Evolutionary conservation across 1,284 basidiomycete genomes (phyloP), one percentile per base, ranked within the genome.

Genomic region (Pterulicium gracile): DNA sequence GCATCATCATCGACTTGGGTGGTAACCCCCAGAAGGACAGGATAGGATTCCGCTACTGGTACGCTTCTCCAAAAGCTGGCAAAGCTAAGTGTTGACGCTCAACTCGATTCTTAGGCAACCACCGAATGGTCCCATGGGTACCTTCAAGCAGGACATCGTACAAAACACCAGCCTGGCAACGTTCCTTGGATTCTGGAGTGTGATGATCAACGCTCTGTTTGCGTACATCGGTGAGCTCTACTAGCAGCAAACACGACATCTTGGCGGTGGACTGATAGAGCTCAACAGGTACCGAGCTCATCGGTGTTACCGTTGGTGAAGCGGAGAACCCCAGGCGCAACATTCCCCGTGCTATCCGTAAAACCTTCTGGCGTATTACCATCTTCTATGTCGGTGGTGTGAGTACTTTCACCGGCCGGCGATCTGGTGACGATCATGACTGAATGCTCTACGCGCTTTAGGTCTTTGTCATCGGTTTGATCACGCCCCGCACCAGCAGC

Each of bases 331-430:
- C 69, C 14, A 61, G 69, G 45, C 61, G 60, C 42, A 70, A 68
- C 24, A 71, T 72, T 36, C 70, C 70, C 2, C 64, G 65, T 49
- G 74, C 71, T 21, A 70, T 73, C 24, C 58, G 63, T 45, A 59
- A 67, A 48, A 75, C 70, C 21, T 76, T 73, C 54, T 69, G 64
- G 51, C 66, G 71, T 46, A 71, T 69, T 46, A 52, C 70, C 34
- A 51, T 88, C 45, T 89, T 90, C 71, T 89, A 88, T 54, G 68
- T 81, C 24, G 73, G 77, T 19, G 75, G 72, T 24, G 78, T 78
- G 15, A 39, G 42, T 22, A 21, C 20, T 21, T 21, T 24, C 42
- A 7, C 23, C n/a, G n/a, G n/a, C 27, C 27, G 27, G 10, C 12
- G 20, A 21, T 5, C 20, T 43, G 14, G 4, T 43, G 20, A 43